Percentiles rank a stretch among this genome's conserved stretches.
Conservation (phyloP, 2,329 filamentous ascomycete genomes). For the Alternaria triticina region DNA sequence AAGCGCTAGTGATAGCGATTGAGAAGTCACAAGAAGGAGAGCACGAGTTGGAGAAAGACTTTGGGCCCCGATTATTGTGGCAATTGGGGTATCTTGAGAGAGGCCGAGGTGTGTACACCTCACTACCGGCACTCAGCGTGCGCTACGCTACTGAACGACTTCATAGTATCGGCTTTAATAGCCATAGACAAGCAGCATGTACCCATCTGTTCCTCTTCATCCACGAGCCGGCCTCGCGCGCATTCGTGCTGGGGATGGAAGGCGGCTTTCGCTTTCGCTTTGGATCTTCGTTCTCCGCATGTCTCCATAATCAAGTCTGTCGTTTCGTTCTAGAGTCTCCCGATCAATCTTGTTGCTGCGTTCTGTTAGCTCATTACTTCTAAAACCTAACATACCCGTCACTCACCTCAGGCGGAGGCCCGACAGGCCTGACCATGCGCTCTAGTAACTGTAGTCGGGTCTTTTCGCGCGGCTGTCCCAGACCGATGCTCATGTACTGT, state of each 20-base stretch:
- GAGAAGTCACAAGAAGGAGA: slow-evolving; percentile 4
- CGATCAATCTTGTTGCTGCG: slow-evolving; percentile 31
- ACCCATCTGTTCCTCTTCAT: slow-evolving; percentile 1
- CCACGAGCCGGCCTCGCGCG: slow-evolving; percentile 5
- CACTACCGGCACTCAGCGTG: slow-evolving; percentile 2
- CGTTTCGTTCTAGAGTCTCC: background rate
- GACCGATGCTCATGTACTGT: slow-evolving; percentile 85
- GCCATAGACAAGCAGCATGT: slow-evolving; percentile 8
- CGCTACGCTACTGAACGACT: slow-evolving; percentile 5
- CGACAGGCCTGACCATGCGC: slow-evolving; percentile 70
- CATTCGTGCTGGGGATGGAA: background rate
- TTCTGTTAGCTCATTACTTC: slow-evolving; percentile 7
- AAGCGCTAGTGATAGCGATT: slow-evolving; percentile 57
- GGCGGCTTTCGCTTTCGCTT: slow-evolving; percentile 4
- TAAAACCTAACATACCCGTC: background rate
- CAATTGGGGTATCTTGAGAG: slow-evolving; percentile 9
- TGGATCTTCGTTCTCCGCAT: background rate
- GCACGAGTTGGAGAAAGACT: background rate
- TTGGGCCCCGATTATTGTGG: background rate
- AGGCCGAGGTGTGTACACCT: slow-evolving; percentile 5
- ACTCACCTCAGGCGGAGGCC: slow-evolving; percentile 67
- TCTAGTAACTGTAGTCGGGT: slow-evolving; percentile 82
- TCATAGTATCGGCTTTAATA: slow-evolving; percentile 6
- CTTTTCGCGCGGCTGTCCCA: slow-evolving; percentile 84
- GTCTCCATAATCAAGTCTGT: background rate